These are phyloP conservation scores for Clonostachys sp. DNA, from an alignment of 2,329 filamentous ascomycete species.

Conservation along the genomic window DNA sequence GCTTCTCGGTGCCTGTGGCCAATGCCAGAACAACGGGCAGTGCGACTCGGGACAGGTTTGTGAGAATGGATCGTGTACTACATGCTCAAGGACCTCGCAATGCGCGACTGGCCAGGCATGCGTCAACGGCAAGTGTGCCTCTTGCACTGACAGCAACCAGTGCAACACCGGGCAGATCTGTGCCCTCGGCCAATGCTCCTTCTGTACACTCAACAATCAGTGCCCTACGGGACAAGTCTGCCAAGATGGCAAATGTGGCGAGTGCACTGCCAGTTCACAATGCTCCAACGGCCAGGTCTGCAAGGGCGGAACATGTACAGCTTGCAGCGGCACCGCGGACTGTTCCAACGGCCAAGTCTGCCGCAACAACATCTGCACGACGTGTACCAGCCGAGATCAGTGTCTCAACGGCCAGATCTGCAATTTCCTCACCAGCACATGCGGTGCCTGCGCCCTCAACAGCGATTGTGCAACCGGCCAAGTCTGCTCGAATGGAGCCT, in stretches of 20 bases:
- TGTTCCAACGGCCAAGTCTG: conserved; percentile 7
- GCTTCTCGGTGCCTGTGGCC: background rate
- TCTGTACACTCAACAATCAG: conserved; percentile 1
- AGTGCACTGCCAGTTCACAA: conserved; percentile 1
- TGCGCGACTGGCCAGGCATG: conserved; percentile 7
- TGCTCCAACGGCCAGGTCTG: conserved; percentile 7
- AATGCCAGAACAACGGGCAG: background rate
- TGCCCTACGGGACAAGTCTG: conserved; percentile 6
- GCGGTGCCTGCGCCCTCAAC: background rate
- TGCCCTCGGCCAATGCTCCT: background rate
- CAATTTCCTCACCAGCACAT: conserved; percentile 9
- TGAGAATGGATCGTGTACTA: background rate
- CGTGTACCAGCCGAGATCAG: conserved; percentile 2
- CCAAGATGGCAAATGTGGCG: conserved; percentile 1
- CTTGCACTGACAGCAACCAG: background rate
- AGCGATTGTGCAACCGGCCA: conserved; percentile 6
- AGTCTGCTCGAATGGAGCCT: conserved; percentile 2
- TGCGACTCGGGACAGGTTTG: background rate
- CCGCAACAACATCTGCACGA: conserved; percentile 1
- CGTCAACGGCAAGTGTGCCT: background rate
- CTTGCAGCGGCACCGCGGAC: background rate
- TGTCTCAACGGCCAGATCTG: conserved; percentile 2
- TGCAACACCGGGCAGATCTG: conserved; percentile 1
- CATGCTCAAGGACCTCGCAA: conserved; percentile 1
- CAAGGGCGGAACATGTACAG: conserved; percentile 2